phyloP scores from a whole-genome alignment of 331 rosid genomes.

The Cucumis variabilis region DNA sequence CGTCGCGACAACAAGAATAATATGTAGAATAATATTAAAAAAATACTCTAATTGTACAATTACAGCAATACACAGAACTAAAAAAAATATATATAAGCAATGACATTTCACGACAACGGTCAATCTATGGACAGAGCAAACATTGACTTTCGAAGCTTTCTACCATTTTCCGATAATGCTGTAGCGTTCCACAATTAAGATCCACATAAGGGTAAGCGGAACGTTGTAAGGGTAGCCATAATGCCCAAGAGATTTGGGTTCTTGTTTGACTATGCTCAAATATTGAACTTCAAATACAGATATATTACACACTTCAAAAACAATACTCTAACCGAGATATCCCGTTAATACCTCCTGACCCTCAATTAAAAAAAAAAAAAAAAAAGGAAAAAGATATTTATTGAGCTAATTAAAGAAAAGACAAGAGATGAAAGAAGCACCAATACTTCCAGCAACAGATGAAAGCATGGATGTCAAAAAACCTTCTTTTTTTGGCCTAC shows the following conservation, averaged over 20 bases:
- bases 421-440: background rate
- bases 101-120: background rate
- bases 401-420: background rate
- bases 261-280: too few species aligned
- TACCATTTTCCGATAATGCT: background rate
- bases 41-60: too few species aligned
- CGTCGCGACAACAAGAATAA: too few species aligned
- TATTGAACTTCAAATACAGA: too few species aligned
- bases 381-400: too few species aligned
- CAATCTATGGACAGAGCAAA: background rate
- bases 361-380: background rate
- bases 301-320: too few species aligned
- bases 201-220: background rate
- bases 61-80: background rate
- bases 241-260: background rate
- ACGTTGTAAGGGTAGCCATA: background rate
- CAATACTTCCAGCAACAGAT: background rate
- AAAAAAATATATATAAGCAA: too few species aligned
- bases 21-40: too few species aligned
- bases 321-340: too few species aligned
- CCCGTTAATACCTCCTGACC: background rate
- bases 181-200: background rate
- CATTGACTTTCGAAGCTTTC: background rate
- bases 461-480: background rate
- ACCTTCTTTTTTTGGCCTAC: background rate